Evolutionary conservation across 306 rosid genomes (phyloP), one percentile per base, ranked within the genome.

Genomic region (Cucurbita pepo): DNA sequence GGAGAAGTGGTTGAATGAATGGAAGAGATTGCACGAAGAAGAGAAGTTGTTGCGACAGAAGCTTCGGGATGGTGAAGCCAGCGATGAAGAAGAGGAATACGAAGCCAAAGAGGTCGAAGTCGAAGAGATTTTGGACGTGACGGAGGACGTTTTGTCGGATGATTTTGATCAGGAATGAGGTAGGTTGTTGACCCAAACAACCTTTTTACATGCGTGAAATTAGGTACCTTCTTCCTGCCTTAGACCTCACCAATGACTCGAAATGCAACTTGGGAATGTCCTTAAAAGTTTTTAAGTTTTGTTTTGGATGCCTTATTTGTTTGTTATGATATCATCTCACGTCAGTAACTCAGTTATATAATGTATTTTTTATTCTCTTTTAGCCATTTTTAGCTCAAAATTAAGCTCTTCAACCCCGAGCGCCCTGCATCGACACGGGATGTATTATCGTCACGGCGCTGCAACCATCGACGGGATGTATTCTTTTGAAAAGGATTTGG

Each of bases 31-130:
- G 81, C 88, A 90, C 0, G 98, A 92, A 19, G 86, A 76, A 74
- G 86, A 76, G 62, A 80, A 41, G 43, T 5, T 66, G 75, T 56
- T 13, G 14, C 71, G 96, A 77, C 81, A 83, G 81, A 63, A 76
- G 22, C 93, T 92, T 1, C 75, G 96, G 77, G 96, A 92, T 0
- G 98, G 98, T 3, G 98, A 92, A 73, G 96, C 85, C 8, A 92
- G 98, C 11, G 96, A 92, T 1, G 96, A 92, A 55, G 98, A 92
- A 66, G 98, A 90, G 69, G 97, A 92, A 77, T 92, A 90, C 0
- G 97, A 92, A 79, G 97, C 97, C 3, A 92, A 90, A 84, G 96
- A 90, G 57, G 82, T 92, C 0, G 95, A 90, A 69, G 91, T 92
- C 0, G 97, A 92, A 79, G 97, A 92, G 78, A 70, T 85, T 18